Conservation (phyloP, 2,329 filamentous ascomycete species). For the Colletotrichum tofieldiae region DNA sequence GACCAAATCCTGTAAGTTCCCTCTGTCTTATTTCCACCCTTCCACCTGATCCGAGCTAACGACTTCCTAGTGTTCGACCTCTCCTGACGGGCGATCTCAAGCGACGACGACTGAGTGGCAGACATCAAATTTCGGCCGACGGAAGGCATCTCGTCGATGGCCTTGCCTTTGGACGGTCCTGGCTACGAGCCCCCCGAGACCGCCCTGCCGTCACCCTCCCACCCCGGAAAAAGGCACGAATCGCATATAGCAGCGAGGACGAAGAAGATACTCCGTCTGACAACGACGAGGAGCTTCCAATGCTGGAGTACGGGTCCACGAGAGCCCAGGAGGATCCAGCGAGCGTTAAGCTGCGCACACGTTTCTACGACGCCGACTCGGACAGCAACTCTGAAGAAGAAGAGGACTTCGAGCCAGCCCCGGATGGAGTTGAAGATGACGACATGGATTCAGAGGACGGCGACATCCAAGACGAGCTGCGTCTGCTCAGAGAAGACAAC, state of each 20-base stretch:
- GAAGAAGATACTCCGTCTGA: conserved; percentile 58
- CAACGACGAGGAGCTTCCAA: conserved; percentile 50
- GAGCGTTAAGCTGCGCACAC: conserved; percentile 47
- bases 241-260: conserved; percentile 58
- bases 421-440: conserved; percentile 42
- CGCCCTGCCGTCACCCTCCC: conserved; percentile 81
- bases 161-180: conserved; percentile 84
- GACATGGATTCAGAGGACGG: conserved; percentile 43
- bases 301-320: conserved; percentile 42
- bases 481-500: conserved; percentile 60
- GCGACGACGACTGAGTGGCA: conserved; percentile 80
- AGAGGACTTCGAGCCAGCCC: conserved; percentile 42
- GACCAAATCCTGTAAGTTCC: conserved; percentile 83
- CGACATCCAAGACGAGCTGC: conserved; percentile 57
- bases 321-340: conserved; percentile 42
- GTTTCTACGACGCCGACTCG: conserved; percentile 52
- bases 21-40: neutral
- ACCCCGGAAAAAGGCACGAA: conserved; percentile 77
- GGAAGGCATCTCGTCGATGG: conserved; percentile 90
- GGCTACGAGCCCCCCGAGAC: conserved; percentile 70
- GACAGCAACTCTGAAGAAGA: conserved; percentile 48
- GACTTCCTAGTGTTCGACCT: conserved; percentile 77
- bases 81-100: conserved; percentile 83
- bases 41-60: conserved; percentile 42
- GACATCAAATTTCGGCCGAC: conserved; percentile 84